phyloP scores from a whole-genome alignment of 164 flowering plant species.

The Sextonia rubra region DNA sequence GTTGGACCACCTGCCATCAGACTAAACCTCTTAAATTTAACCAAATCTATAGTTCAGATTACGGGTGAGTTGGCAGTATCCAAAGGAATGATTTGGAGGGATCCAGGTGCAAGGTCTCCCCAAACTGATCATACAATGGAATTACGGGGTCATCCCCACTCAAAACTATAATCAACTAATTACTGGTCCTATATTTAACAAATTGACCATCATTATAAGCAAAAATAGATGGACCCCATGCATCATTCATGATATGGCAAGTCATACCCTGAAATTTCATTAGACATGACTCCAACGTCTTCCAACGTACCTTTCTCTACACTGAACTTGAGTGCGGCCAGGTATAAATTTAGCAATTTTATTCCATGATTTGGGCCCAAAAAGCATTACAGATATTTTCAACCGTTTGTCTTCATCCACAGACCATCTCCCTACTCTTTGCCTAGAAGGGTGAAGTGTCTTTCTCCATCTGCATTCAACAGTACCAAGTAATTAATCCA shows the following conservation, averaged over 20 bases:
- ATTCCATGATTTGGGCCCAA: constrained; percentile 77
- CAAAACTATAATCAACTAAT: no score
- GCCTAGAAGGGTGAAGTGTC: constrained; percentile 62
- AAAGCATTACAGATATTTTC: constrained; percentile 70
- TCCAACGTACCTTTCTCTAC: constrained; percentile 79
- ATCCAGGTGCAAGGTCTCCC: neutral
- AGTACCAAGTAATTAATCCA: neutral
- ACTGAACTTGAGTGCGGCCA: constrained; percentile 81
- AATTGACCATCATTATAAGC: no score
- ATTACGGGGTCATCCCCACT: no score
- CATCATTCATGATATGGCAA: no score
- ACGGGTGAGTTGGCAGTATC: neutral
- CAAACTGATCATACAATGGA: neutral
- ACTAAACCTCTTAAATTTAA: constrained; percentile 17
- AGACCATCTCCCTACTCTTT: constrained; percentile 65
- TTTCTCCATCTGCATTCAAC: constrained; percentile 70
- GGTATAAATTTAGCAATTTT: constrained; percentile 74
- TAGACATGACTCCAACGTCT: neutral
- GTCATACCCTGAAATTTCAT: neutral
- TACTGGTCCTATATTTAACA: no score
- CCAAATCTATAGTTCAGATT: neutral
- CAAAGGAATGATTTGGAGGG: neutral
- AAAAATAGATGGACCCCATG: no score
- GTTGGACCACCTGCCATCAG: constrained; percentile 71
- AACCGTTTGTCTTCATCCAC: constrained; percentile 77